Base-by-base conservation (phyloP, 176 grass and related monocot genomes). In the Guadua angustifolia region DNA sequence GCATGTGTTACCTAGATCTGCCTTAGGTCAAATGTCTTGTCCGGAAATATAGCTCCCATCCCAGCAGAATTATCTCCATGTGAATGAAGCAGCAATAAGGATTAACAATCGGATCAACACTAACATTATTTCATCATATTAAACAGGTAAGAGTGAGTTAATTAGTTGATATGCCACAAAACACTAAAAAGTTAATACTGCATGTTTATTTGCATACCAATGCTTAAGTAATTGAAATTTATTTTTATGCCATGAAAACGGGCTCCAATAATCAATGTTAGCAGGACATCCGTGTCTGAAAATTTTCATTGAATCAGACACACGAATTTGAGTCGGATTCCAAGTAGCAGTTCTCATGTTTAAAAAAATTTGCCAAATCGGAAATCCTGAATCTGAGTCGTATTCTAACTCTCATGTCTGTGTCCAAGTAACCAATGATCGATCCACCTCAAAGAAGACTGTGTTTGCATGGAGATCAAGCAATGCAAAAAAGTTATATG, bases 1-100 rank as follows among this genome's bases (percentile, higher is more conserved):
- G n/a, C n/a, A n/a, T n/a, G n/a, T n/a, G n/a, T n/a, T n/a, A n/a
- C n/a, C 74, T 55, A 73, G 67, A 88, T 84, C 49, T 78, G 39
- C 38, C 83, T 77, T 82, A 86, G 78, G 65, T 86, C 49, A 86
- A 65, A 78, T 82, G 83, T 90, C 88, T 82, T 82, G 58, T 90
- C 83, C 17, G 69, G 47, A 73, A 81, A 74, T 33, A 35, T 77
- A 65, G 36, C 55, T 77, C 66, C 64, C 58, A 19, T 73, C 69
- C 57, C 58, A 13, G 4, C 26, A 79, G 25, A 65, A 84, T 15
- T 58, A 1, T 84, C 58, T 56, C 14, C 24, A 66, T 84, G 33
- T 49, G 18, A 57, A 78, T 56, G 15, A 17, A 45, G 11, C 18
- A 72, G 18, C 50, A 38, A 46, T 2, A 6, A 14, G 21, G 58